phyloP scores from a whole-genome alignment of 2,329 filamentous ascomycete genomes.

The Fusarium xylarioides region DNA sequence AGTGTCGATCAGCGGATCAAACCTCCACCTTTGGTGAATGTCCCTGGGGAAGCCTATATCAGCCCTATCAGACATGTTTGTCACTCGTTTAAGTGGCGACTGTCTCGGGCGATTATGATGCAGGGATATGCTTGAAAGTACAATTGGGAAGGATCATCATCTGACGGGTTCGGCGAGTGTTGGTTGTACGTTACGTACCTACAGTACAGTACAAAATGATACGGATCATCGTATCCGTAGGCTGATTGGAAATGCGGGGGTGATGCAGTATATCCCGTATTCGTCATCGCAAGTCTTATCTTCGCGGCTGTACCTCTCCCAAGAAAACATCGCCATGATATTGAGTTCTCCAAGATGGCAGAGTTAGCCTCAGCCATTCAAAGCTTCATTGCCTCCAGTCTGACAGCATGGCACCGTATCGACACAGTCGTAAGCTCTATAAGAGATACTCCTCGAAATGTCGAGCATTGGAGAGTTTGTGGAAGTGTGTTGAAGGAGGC shows the following conservation, averaged over 20 bases:
- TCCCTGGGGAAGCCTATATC: conserved; percentile 6
- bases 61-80: background rate
- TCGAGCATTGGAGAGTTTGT: conserved; percentile 1
- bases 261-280: background rate
- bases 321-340: conserved; percentile 1
- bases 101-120: background rate
- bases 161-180: background rate
- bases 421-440: background rate
- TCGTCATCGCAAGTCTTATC: background rate
- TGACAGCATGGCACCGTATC: conserved; percentile 1
- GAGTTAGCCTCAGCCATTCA: conserved; percentile 15
- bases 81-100: background rate
- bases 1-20: background rate
- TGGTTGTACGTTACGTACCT: background rate
- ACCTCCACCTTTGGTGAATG: background rate
- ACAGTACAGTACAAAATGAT: background rate
- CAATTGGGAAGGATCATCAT: background rate
- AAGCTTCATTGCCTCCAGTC: background rate
- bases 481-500: background rate
- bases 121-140: background rate
- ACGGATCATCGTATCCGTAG: background rate
- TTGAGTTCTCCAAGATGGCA: conserved; percentile 11
- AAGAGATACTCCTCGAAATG: background rate
- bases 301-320: background rate
- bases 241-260: conserved; percentile 10